Base-by-base conservation (phyloP, 441 rosid species). In the Syzygium malaccense region DNA sequence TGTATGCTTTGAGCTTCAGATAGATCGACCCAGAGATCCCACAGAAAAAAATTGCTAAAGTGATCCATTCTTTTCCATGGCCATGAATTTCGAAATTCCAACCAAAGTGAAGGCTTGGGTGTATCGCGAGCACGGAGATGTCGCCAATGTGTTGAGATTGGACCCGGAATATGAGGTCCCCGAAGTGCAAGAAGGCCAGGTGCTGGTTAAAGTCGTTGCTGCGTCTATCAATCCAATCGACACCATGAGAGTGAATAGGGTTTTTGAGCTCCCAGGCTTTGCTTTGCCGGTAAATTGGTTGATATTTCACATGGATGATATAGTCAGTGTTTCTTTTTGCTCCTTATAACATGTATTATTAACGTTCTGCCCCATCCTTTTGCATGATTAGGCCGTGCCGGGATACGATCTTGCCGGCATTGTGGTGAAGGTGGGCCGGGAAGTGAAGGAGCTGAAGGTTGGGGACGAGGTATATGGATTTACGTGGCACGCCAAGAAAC, bases 221-320 rank as follows among this genome's bases (percentile, higher is more conserved):
- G 97, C 95, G 28, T 99, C 94, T 64, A 97, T 96, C 79, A 97
- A 97, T 90, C 99, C 98, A 51, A 97, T 96, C 57, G 99, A 96
- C 88, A 94, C 87, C 23, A 96, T 95, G 90, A 91, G 98, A 90
- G 92, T 96, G 88, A 96, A 91, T 92, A 98, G 98, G 32, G 96
- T 96, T 91, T 97, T 96, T 91, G 7, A 71, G 28, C 80, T 71
- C 80, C 80, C 49, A 0, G 15, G 41, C 49, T 71, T 71, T 20
- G 13, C 80, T 71, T 71, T 71, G 5, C 80, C 80, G 28, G 49
- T 71, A 71, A 71, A 5, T 11, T 6, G 49, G 49, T 37, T 37
- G 4, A 71, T 0, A 33, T 20, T 71, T 20, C 41, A 6, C 49
- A 20, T 37, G 28, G 28, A 10, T 26, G 23, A 26, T 20, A 23